Base-by-base conservation (phyloP, 2,329 filamentous ascomycete species). In the Claviceps humidiphila region DNA sequence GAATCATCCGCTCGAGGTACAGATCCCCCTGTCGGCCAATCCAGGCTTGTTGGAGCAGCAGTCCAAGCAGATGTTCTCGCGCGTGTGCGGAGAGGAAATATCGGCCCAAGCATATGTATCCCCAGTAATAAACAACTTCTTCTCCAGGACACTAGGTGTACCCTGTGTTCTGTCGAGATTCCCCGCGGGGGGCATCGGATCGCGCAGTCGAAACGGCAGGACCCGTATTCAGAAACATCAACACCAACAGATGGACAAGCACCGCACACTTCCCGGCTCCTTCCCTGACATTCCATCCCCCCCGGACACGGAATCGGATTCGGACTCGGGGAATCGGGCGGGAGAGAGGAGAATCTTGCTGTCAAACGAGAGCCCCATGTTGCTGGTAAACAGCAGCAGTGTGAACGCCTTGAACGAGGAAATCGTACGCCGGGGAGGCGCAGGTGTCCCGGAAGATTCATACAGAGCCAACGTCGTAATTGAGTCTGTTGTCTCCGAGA, bases 281-380 rank as follows among this genome's bases (percentile, higher is more conserved):
- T 82, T 78, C 56, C 78, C 77, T 34, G 67, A 64, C 42, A 71
- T 74, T 1, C 75, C 75, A 17, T 78, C 75, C 20, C 77, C 76
- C 8, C 74, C 76, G 2, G 78, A 82, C 49, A 74, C 76, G 2
- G 78, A 82, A 49, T 83, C 80, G 0, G 79, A 80, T 54, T 71
- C 43, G 59, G 54, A n/a, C 61, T 24, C 42, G 42, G 20, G 69
- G 26, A 73, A 81, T 44, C 60, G 62, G 22, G 55, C 57, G 60
- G 60, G 54, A 16, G 61, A 58, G 52, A 66, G 51, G 65, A 75
- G 82, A 3, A 89, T 97, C 38, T 71, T 93, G 0, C 72, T 98
- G 3, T 87, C 90, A 24, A 98, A 98, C 64, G 93, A 97, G 67
- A 95, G 89, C 51, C 91, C 93, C 0, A 94, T 98, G 45, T 76